These are phyloP conservation scores for Ambrosia artemisiifolia DNA, from an alignment of 129 eudicot genomes.

Conservation along the genomic window DNA sequence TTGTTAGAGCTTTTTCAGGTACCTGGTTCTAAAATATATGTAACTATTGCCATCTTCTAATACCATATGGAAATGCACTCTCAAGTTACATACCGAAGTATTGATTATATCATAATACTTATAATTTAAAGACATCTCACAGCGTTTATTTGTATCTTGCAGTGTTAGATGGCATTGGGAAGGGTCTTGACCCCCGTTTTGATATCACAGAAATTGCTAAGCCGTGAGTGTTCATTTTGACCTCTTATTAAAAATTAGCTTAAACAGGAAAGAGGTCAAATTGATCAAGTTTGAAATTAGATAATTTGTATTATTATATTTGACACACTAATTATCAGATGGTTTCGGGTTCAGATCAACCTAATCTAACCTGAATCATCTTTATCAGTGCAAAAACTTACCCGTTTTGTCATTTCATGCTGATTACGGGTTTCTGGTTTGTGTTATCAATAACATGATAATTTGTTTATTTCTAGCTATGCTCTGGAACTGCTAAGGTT, in stretches of 20 bases:
- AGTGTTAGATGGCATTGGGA: constrained; percentile 98
- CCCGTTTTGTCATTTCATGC: neutral
- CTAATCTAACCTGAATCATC: neutral
- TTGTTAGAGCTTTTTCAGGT: constrained; percentile 98
- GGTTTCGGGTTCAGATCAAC: neutral
- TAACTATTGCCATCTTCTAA: neutral
- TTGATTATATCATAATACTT: neutral
- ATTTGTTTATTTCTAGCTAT: constrained; percentile 48
- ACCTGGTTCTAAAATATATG: neutral
- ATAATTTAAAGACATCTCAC: constrained; percentile 5
- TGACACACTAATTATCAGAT: neutral
- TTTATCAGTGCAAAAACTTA: neutral
- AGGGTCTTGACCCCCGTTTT: constrained; percentile 98
- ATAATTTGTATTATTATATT: neutral
- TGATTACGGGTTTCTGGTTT: neutral
- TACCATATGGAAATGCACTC: neutral
- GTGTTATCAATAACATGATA: constrained; percentile 17
- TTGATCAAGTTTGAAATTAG: neutral
- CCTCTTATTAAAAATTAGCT: neutral
- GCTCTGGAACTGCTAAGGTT: constrained; percentile 87
- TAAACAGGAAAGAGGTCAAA: constrained; percentile 3
- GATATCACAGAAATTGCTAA: constrained; percentile 98
- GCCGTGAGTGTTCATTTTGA: constrained; percentile 63
- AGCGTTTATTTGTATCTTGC: constrained; percentile 19
- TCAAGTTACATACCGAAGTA: neutral